Evolutionary conservation across 495 filamentous ascomycete genomes (phyloP).

Genomic region (Podospora bellae-mahoneyi): DNA sequence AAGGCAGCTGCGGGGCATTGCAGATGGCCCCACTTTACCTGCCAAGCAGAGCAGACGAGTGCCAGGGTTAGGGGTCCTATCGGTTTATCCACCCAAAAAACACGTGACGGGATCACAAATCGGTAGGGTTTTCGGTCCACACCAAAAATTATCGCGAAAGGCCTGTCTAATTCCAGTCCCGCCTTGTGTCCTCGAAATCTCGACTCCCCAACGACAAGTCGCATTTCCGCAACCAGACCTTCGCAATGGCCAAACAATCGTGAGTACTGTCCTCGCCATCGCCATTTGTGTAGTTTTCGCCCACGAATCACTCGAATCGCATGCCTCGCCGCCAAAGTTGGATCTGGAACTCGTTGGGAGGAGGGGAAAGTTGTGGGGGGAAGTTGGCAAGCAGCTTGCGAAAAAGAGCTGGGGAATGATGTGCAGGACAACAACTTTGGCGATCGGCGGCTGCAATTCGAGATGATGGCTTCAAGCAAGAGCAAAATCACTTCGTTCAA

Average conservation of each 20-base stretch:
- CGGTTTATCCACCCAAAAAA: not conserved
- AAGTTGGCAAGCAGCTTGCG: not conserved
- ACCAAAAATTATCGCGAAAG: slow-evolving; percentile 38
- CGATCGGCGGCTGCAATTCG: not conserved
- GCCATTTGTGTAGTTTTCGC: slow-evolving; percentile 12
- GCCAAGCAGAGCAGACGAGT: too few species aligned
- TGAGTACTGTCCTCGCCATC: slow-evolving; percentile 33
- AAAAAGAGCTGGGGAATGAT: not conserved
- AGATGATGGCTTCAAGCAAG: not conserved
- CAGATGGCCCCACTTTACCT: not conserved
- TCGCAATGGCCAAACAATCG: slow-evolving; percentile 52
- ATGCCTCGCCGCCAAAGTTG: slow-evolving; percentile 9
- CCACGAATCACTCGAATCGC: slow-evolving; percentile 8
- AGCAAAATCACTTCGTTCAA: not conserved
- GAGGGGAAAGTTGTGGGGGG: slow-evolving; percentile 12
- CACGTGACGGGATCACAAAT: slow-evolving; percentile 33
- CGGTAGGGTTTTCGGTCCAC: slow-evolving; percentile 40
- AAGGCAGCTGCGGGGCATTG: not conserved
- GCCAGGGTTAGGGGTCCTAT: slow-evolving; percentile 16
- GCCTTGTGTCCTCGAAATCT: slow-evolving; percentile 34
- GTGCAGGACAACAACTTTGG: not conserved
- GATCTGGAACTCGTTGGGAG: not conserved
- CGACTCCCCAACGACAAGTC: slow-evolving; percentile 36
- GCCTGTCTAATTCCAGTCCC: slow-evolving; percentile 30
- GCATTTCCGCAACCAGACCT: slow-evolving; percentile 34